Evolutionary conservation across 192 early-diverging fungal genomes (phyloP).

Genomic region (Mortierella hygrophila): DNA sequence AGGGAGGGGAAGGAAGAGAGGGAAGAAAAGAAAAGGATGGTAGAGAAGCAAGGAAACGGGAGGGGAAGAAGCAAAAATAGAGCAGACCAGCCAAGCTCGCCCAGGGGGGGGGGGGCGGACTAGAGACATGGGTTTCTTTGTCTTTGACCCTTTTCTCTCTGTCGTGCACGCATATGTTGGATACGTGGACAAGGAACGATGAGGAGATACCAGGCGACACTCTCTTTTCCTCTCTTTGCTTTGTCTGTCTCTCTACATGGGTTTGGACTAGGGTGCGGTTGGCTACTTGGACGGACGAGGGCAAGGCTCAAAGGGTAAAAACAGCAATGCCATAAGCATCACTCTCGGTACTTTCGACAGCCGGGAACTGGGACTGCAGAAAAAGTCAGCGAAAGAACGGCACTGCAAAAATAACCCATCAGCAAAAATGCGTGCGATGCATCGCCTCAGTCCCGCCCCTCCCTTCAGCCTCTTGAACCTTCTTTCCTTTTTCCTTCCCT

Average conservation of each 20-base stretch:
- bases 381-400: background rate
- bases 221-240: background rate
- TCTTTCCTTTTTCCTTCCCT: background rate
- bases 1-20: background rate
- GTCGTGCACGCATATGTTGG: too few relatives aligned
- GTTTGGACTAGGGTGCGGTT: too few relatives aligned
- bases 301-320: too few relatives aligned
- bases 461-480: background rate
- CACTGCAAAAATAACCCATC: background rate
- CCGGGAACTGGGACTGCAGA: background rate
- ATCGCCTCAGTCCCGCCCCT: background rate
- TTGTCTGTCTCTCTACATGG: too few relatives aligned
- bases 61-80: background rate
- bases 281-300: too few relatives aligned
- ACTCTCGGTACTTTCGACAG: too few relatives aligned
- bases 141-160: background rate
- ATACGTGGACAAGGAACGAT: too few relatives aligned
- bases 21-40: background rate
- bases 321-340: too few relatives aligned
- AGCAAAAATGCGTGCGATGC: background rate
- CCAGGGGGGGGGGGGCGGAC: background rate
- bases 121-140: background rate
- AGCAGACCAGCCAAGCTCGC: background rate
- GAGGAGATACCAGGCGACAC: background rate
- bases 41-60: background rate